These are phyloP conservation scores for Candida hispaniensis DNA, from an alignment of 805 yeast genomes.

Conservation along the genomic window DNA sequence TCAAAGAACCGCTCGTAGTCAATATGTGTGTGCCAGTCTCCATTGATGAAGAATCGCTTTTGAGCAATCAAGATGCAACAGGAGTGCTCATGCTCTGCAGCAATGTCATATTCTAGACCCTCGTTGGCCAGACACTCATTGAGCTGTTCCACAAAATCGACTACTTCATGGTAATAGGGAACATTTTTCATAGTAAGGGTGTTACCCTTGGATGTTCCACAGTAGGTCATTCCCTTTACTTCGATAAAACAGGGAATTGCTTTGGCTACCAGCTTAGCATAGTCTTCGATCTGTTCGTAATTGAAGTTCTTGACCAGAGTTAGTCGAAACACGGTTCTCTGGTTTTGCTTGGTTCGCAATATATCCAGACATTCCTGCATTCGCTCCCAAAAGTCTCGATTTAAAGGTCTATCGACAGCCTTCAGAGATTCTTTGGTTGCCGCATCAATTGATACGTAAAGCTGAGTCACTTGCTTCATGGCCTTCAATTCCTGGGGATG, in stretches of 20 bases:
- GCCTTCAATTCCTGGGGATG: constrained; percentile 75
- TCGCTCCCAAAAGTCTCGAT: constrained; percentile 89
- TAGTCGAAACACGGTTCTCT: constrained; percentile 82
- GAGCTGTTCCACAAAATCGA: constrained; percentile 55
- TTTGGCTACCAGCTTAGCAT: constrained; percentile 74
- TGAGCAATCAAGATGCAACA: constrained; percentile 84
- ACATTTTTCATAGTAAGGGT: constrained; percentile 92
- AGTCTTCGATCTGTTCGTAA: constrained; percentile 66
- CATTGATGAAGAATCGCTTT: constrained; percentile 54
- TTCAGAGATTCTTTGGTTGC: constrained; percentile 73
- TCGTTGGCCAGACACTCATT: constrained; percentile 51
- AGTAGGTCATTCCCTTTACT: constrained; percentile 89
- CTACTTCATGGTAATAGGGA: constrained; percentile 88
- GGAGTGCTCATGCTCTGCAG: constrained; percentile 93
- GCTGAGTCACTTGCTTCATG: constrained; percentile 71
- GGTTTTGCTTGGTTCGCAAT: constrained; percentile 62
- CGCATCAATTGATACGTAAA: constrained; percentile 89
- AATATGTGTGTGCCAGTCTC: constrained; percentile 81
- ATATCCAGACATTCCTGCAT: constrained; percentile 71
- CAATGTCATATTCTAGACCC: constrained; percentile 66
- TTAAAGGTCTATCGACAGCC: constrained; percentile 78
- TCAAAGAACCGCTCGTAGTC: constrained; percentile 69
- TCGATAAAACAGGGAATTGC: constrained; percentile 84
- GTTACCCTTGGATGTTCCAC: constrained; percentile 86
- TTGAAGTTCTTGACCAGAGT: constrained; percentile 90